Evolutionary conservation across 371 early-diverging fungal genomes (phyloP).

Genomic region (Mortierella sp.): DNA sequence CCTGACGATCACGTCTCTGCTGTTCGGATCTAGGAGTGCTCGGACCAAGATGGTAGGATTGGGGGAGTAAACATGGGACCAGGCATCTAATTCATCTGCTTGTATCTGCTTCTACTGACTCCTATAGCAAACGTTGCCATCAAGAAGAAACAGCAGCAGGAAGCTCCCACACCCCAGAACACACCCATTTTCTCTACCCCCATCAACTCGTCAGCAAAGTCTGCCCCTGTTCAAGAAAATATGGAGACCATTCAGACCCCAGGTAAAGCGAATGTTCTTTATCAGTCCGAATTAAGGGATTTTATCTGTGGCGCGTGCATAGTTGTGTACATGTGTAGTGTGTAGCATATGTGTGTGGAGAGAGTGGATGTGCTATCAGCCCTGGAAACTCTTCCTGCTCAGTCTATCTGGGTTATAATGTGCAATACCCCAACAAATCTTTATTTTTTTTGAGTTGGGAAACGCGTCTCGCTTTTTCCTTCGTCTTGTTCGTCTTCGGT

Average conservation of each 20-base stretch:
- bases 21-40: conserved; percentile 1
- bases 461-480: not conserved
- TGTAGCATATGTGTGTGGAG: not conserved
- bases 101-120: not conserved
- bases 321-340: not conserved
- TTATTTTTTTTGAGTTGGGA: not conserved
- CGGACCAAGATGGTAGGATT: not conserved
- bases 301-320: not conserved
- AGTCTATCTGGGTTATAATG: not conserved
- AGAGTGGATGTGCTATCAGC: no score
- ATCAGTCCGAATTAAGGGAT: not conserved
- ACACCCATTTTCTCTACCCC: conserved; percentile 77
- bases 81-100: not conserved
- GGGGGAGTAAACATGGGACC: not conserved
- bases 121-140: conserved; percentile 53
- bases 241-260: conserved; percentile 57
- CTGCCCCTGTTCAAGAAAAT: conserved; percentile 59
- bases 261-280: conserved; percentile 13
- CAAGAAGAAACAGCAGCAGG: conserved; percentile 63
- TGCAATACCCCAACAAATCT: not conserved
- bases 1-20: not conserved
- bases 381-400: not conserved
- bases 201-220: conserved; percentile 55
- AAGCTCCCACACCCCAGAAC: conserved; percentile 82
- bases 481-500: no score